Evolutionary conservation across 2,329 filamentous ascomycete species (phyloP).

Genomic region (Cercospora sp.): DNA sequence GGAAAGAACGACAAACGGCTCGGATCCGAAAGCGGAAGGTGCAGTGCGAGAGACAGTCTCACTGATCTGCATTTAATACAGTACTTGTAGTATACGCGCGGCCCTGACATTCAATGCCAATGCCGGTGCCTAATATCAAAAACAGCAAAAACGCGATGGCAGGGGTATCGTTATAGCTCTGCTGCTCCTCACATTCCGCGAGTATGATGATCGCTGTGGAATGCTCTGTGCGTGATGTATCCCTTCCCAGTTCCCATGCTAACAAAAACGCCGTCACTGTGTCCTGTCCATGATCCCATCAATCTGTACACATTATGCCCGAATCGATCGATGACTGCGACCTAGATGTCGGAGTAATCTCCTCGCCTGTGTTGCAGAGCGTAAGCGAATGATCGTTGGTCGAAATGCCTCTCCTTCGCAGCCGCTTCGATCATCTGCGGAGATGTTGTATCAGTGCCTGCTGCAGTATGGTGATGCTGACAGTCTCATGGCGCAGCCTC

Average conservation of each 20-base stretch:
- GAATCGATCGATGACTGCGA: neutral
- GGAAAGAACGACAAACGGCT: neutral
- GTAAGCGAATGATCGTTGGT: slow-evolving; percentile 18
- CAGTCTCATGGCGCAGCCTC: slow-evolving; percentile 6
- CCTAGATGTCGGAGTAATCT: slow-evolving; percentile 23
- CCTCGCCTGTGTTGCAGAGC: slow-evolving; percentile 22
- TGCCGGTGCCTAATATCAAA: neutral
- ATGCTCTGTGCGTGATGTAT: neutral
- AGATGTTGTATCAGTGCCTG: slow-evolving; percentile 16
- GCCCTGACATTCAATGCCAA: slow-evolving; percentile 4
- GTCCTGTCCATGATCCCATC: slow-evolving; percentile 2
- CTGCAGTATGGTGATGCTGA: slow-evolving; percentile 1
- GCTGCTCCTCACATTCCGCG: neutral
- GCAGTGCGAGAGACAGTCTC: neutral
- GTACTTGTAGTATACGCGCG: neutral
- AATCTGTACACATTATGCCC: slow-evolving; percentile 12
- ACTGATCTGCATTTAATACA: neutral
- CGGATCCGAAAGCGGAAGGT: neutral
- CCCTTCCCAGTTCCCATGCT: neutral
- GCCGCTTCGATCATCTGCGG: slow-evolving; percentile 11
- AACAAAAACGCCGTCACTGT: slow-evolving; percentile 11
- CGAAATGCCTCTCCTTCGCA: neutral
- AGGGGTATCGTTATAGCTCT: slow-evolving; percentile 1
- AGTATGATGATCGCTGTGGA: neutral
- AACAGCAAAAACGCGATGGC: neutral